Evolutionary conservation across 805 yeast species (phyloP).

Genomic region (Suhomyces emberorum): DNA sequence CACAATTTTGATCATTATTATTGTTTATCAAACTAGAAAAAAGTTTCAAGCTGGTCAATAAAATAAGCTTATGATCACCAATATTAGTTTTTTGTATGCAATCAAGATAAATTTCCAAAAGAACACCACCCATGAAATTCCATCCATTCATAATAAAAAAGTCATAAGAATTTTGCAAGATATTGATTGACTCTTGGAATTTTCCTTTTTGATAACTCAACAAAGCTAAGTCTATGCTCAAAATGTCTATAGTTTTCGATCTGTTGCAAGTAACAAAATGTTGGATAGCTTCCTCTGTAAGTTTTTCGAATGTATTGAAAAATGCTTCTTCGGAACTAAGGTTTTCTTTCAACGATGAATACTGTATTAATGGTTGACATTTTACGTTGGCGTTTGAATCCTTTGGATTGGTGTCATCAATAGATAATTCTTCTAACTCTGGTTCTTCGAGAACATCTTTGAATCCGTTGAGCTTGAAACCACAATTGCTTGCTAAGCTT

Average conservation of each 20-base stretch:
- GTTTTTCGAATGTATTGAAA: slow-evolving; percentile 36
- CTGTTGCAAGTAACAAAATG: slow-evolving; percentile 51
- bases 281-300: slow-evolving; percentile 56
- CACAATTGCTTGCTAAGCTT: slow-evolving; percentile 20
- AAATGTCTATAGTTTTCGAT: slow-evolving; percentile 63
- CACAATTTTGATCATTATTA: slow-evolving; percentile 6
- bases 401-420: slow-evolving; percentile 8
- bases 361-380: slow-evolving; percentile 2
- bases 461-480: slow-evolving; percentile 18
- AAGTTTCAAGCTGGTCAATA: slow-evolving; percentile 40
- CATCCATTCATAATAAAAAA: slow-evolving; percentile 70
- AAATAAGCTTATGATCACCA: slow-evolving; percentile 23
- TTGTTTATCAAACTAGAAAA: slow-evolving; percentile 28
- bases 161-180: slow-evolving; percentile 65
- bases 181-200: slow-evolving; percentile 57
- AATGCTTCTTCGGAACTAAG: slow-evolving; percentile 18
- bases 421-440: slow-evolving; percentile 7
- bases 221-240: slow-evolving; percentile 77
- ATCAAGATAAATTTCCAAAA: slow-evolving; percentile 63
- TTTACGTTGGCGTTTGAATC: neutral
- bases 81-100: slow-evolving; percentile 51
- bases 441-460: slow-evolving; percentile 13
- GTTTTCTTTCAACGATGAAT: slow-evolving; percentile 13
- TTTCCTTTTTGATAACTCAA: slow-evolving; percentile 57
- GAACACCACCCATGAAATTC: slow-evolving; percentile 63